phyloP scores from a whole-genome alignment of 441 rosid species.

The Erodium moschatum region DNA sequence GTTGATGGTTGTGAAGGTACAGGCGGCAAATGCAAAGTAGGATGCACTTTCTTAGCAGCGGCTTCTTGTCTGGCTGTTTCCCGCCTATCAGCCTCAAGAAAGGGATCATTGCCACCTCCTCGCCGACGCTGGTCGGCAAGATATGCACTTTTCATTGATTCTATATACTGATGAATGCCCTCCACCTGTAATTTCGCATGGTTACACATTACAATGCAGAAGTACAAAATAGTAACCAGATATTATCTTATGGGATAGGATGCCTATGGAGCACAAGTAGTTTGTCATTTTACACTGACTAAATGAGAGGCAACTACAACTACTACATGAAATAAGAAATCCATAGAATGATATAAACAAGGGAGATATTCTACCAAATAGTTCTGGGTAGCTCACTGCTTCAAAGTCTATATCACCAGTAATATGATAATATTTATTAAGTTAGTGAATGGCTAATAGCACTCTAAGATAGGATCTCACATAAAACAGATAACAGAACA shows the following conservation, averaged over 20 bases:
- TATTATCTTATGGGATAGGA: constrained; percentile 1
- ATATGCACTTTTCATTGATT: constrained; percentile 82
- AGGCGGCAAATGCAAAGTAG: constrained; percentile 90
- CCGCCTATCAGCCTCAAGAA: constrained; percentile 94
- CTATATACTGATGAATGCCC: constrained; percentile 84
- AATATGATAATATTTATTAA: background rate
- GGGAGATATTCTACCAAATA: background rate
- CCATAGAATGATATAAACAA: background rate
- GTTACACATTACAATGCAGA: background rate
- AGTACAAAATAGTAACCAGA: background rate
- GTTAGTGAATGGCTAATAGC: background rate
- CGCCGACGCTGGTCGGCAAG: constrained; percentile 84
- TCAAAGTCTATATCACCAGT: background rate
- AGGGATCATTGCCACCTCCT: constrained; percentile 76
- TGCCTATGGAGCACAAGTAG: background rate
- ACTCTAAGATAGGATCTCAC: background rate
- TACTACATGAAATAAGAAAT: background rate
- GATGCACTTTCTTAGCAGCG: constrained; percentile 93
- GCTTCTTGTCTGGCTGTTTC: constrained; percentile 97
- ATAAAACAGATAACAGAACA: background rate
- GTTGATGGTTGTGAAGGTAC: constrained; percentile 60
- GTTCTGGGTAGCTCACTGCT: background rate
- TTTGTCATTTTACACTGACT: background rate
- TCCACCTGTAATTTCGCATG: constrained; percentile 50
- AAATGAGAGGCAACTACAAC: background rate